Conservation (phyloP, 768 basidiomycete genomes). For the Tylopilus rubrobrunneus region DNA sequence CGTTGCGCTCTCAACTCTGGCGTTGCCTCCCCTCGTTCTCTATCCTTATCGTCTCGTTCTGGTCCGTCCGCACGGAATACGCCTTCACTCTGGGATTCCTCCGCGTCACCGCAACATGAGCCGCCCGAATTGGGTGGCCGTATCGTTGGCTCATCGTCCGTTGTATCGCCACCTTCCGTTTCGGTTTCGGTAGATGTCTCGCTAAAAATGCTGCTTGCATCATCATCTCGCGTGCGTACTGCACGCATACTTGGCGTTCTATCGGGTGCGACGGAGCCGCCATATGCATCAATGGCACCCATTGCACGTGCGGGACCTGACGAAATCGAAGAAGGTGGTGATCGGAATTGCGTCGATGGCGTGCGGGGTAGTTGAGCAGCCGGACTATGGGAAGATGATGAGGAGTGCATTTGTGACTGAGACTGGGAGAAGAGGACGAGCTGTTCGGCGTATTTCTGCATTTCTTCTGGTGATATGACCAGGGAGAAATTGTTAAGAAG, state of each 20-base stretch:
- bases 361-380: conserved; percentile 16
- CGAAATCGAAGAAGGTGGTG: conserved; percentile 8
- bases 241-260: conserved; percentile 26
- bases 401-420: conserved; percentile 35
- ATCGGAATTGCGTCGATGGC: conserved; percentile 19
- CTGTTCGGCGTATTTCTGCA: conserved; percentile 93
- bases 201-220: conserved; percentile 32
- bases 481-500: conserved; percentile 94
- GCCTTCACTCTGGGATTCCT: conserved; percentile 32
- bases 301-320: conserved; percentile 45
- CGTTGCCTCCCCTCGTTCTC: conserved; percentile 31
- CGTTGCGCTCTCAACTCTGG: conserved; percentile 32
- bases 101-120: conserved; percentile 37
- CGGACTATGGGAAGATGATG: conserved; percentile 20
- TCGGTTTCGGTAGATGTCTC: conserved; percentile 47
- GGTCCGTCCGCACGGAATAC: conserved; percentile 21
- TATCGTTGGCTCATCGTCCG: conserved; percentile 84
- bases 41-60: conserved; percentile 20
- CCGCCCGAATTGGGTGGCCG: conserved; percentile 44
- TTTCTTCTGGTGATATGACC: conserved; percentile 82
- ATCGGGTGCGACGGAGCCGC: conserved; percentile 38
- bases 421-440: conserved; percentile 67
- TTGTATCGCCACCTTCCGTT: conserved; percentile 55
- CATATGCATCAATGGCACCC: conserved; percentile 53
- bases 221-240: conserved; percentile 26